These are phyloP conservation scores for Pouteria campechiana DNA, from an alignment of 179 eudicot species.

Conservation along the genomic window DNA sequence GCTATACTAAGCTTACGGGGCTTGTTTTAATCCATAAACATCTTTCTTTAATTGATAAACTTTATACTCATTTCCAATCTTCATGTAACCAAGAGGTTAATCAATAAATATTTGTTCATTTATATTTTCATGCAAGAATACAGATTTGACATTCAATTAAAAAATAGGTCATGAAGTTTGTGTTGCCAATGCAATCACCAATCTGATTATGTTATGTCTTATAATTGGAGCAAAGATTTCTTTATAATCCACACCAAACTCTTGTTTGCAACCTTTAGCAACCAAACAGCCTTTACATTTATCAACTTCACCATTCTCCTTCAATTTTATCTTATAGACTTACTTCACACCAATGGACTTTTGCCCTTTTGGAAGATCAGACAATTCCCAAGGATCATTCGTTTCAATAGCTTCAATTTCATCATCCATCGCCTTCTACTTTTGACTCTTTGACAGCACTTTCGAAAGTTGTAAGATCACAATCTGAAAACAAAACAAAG, in stretches of 20 bases:
- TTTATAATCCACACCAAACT: too few relatives aligned
- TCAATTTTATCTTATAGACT: neutral
- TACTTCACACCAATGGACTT: slow-evolving; percentile 1
- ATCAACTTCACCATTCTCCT: neutral
- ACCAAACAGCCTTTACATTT: neutral
- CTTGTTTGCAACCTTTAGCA: neutral
- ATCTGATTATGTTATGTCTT: slow-evolving; percentile 1
- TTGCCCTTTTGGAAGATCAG: neutral
- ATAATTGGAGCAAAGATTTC: too few relatives aligned
- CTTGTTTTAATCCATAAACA: neutral
- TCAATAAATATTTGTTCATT: neutral
- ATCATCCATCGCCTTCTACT: slow-evolving; percentile 1
- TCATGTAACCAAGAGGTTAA: neutral
- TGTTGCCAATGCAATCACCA: slow-evolving; percentile 1
- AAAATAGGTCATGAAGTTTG: slow-evolving; percentile 3
- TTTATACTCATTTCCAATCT: neutral
- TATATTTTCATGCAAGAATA: neutral
- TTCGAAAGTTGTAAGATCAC: neutral
- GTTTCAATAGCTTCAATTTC: slow-evolving; percentile 1
- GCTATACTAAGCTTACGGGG: slow-evolving; percentile 4
- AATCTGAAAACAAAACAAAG: neutral
- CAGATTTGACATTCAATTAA: neutral
- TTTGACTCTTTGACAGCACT: neutral
- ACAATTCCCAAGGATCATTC: neutral
- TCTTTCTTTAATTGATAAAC: slow-evolving; percentile 1